Evolutionary conservation across 768 basidiomycete genomes (phyloP), one percentile per base, ranked within the genome.

Genomic region (Tylopilus sp.): DNA sequence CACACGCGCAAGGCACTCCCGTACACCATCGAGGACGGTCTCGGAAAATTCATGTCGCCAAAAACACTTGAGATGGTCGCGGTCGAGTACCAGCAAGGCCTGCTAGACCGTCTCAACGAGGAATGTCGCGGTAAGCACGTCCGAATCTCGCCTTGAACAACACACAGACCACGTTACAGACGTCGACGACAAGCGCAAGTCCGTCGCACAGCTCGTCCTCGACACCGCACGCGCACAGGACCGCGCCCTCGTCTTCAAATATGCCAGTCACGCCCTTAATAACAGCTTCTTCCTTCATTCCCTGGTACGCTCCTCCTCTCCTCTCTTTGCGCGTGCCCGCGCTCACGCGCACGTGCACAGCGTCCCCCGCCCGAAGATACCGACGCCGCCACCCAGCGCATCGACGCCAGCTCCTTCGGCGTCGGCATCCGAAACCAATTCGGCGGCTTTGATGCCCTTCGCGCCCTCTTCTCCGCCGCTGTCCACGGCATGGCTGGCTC

Each of bases 281-380:
- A 98, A 97, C 69, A 84, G 85, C 59, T 98, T 91, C 79, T 98
- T 98, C 77, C 78, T 99, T 25, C 80, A 90, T 57, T 78, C 77
- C 51, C 76, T 99, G 35, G 95, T 98, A 67, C 46, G 92, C 77
- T 3, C 20, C 10, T 21, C 18, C 20, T 21, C 6, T 25, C 12
- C 5, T 20, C 15, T 2, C 8, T 6, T 18, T 3, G 6, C 26
- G 7, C 26, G 10, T 28, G 10, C 9, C 18, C 11, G 7, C 4
- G 15, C 36, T n/a, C 17, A 20, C 36, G 12, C 20, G n/a, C 11
- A 25, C 21, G 15, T 22, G 20, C 18, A 17, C 40, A 74, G 74
- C 67, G 62, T 51, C 70, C 73, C 11, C 73, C 74, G 28, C 58
- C 65, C 6, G 57, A 40, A 1, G 57, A 59, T 38, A 18, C 31